phyloP scores from a whole-genome alignment of 495 filamentous ascomycete genomes.

The Trichoderma orchidacearum region DNA sequence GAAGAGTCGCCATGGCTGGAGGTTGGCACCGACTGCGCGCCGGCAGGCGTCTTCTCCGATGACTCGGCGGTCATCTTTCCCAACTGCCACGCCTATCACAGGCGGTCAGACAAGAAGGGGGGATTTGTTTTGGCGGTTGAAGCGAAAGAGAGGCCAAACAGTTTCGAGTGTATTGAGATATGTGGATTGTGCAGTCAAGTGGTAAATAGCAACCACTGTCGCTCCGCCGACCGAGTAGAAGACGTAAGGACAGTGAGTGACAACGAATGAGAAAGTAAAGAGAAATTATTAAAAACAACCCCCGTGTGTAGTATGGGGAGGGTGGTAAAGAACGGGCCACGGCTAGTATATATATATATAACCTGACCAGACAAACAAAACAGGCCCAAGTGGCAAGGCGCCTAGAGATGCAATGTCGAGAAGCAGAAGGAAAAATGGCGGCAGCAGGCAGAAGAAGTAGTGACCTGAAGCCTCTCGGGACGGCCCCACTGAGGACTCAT shows the following conservation, averaged over 20 bases:
- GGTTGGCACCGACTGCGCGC: not conserved
- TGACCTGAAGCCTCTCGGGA: not conserved
- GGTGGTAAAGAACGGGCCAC: not conserved
- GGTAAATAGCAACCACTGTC: not conserved
- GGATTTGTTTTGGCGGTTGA: too few species aligned
- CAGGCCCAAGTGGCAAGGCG: not conserved
- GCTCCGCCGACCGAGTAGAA: not conserved
- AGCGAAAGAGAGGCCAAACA: not conserved
- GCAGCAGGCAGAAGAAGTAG: not conserved
- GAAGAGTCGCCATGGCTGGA: conserved; percentile 20
- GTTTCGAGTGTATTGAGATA: too few species aligned
- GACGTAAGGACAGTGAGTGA: too few species aligned
- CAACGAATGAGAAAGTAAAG: too few species aligned
- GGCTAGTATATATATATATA: not conserved
- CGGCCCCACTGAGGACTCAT: not conserved
- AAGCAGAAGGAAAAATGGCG: not conserved
- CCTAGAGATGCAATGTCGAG: not conserved
- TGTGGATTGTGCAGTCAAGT: not conserved
- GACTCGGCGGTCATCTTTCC: not conserved
- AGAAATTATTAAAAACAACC: too few species aligned
- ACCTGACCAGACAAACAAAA: not conserved
- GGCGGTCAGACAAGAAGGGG: not conserved
- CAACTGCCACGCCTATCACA: not conserved
- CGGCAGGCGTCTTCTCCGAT: not conserved
- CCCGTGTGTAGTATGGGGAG: too few species aligned